Base-by-base conservation (phyloP, 257 asterid species). In the Nicotiana undulata region DNA sequence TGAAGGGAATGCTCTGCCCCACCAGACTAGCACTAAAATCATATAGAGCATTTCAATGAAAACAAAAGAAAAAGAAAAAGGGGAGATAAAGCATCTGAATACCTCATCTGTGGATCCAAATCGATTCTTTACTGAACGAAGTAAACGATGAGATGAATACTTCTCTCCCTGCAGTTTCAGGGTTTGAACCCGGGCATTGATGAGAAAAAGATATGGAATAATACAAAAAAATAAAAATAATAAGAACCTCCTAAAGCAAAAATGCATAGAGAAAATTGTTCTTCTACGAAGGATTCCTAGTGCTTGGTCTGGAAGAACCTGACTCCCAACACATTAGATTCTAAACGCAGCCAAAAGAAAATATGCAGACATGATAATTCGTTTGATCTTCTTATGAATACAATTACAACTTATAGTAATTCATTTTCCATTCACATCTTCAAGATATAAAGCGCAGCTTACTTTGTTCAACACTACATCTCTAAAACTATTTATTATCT, bases 51-150 rank as follows among this genome's bases (percentile, higher is more conserved):
- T 80, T 80, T 80, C n/a, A 64, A 58, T 68, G 49, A 65, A 56
- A 52, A n/a, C 56, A 37, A 66, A 51, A 31, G 65, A 53, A 55
- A 22, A 66, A 20, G 56, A 68, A 63, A 61, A 53, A 44, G 55
- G 46, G 15, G 65, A 81, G 63, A 65, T 32, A 37, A 75, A 80
- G 82, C 58, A 77, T 81, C 66, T 61, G 79, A 37, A 78, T 90
- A 91, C 99, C 98, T 93, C 99, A 87, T 95, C 98, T 8, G 99
- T 90, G 88, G 98, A 91, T 84, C 99, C 99, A 90, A 90, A 95
- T 29, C 98, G 92, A 84, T 95, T 95, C 89, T 93, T 93, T 85
- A 91, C 94, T 22, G 99, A 86, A 64, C 99, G 89, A 84, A 95
- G 97, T 84, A 95, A 82, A 65, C 98, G 89, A 89, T 95, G 96